Percentiles rank a stretch among this genome's conserved stretches.
These are phyloP conservation scores for Acer negundo DNA, from an alignment of 345 rosid genomes.

Conservation along the genomic window DNA sequence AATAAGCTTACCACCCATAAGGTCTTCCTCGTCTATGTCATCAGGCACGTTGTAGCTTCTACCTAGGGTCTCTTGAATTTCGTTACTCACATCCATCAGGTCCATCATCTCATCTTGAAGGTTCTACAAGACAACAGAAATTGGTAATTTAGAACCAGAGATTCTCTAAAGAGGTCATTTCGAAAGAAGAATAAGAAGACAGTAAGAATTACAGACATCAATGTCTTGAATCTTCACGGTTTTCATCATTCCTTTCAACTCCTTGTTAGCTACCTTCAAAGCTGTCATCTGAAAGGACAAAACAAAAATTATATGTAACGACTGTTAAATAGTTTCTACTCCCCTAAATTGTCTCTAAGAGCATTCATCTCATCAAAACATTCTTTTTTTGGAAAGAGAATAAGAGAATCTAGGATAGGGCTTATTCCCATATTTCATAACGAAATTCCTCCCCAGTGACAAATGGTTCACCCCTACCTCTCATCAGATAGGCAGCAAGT, in stretches of 20 bases:
- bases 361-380: neutral
- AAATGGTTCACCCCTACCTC: constrained; percentile 41
- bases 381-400: neutral
- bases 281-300: constrained; percentile 73
- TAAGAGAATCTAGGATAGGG: constrained; percentile 2
- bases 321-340: neutral
- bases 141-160: constrained; percentile 7
- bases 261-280: constrained; percentile 94
- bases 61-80: constrained; percentile 96
- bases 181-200: neutral
- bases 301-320: constrained; percentile 13
- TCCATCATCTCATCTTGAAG: constrained; percentile 99
- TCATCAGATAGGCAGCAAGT: constrained; percentile 57
- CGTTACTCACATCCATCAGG: constrained; percentile 92
- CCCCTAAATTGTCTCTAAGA: constrained; percentile 12
- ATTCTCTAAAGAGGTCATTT: constrained; percentile 11
- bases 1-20: constrained; percentile 80
- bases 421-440: constrained; percentile 14
- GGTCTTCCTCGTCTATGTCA: constrained; percentile 98
- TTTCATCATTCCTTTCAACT: constrained; percentile 99
- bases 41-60: constrained; percentile 95
- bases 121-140: constrained; percentile 46
- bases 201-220: constrained; percentile 55
- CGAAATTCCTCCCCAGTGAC: constrained; percentile 24
- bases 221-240: constrained; percentile 95